Evolutionary conservation across 2,329 filamentous ascomycete genomes (phyloP).

Genomic region (Phoma herbarum): DNA sequence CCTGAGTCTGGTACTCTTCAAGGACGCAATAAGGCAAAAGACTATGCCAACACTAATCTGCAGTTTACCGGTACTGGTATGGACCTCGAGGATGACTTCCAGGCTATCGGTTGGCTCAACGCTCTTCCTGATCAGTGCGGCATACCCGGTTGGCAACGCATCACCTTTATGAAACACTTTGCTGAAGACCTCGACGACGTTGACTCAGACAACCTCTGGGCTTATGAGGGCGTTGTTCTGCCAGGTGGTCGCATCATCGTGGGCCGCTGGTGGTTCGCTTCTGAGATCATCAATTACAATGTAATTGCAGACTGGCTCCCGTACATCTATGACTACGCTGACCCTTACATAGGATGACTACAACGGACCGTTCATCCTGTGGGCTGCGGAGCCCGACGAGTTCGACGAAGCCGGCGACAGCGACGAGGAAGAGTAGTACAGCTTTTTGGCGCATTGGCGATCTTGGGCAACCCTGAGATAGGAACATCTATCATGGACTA

Average conservation of each 20-base stretch:
- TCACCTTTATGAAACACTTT: conserved; percentile 65
- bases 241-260: conserved; percentile 59
- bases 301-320: conserved; percentile 23
- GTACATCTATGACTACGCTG: conserved; percentile 2
- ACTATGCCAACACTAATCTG: conserved; percentile 26
- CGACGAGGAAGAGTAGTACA: conserved; percentile 4
- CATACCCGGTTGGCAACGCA: conserved; percentile 63
- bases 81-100: conserved; percentile 49
- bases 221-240: conserved; percentile 59
- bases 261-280: conserved; percentile 58
- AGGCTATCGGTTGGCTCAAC: conserved; percentile 59
- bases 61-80: conserved; percentile 52
- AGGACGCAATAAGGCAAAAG: conserved; percentile 18
- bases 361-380: conserved; percentile 44
- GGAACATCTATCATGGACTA: not conserved
- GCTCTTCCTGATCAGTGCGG: conserved; percentile 56
- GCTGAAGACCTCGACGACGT: conserved; percentile 38
- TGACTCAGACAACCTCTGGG: conserved; percentile 54
- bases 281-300: conserved; percentile 27
- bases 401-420: conserved; percentile 2
- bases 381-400: conserved; percentile 43
- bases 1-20: conserved; percentile 13
- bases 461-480: not conserved
- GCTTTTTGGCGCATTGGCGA: not conserved
- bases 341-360: conserved; percentile 30